These are phyloP conservation scores for Litchi chinensis DNA, from an alignment of 345 rosid genomes.

Conservation along the genomic window DNA sequence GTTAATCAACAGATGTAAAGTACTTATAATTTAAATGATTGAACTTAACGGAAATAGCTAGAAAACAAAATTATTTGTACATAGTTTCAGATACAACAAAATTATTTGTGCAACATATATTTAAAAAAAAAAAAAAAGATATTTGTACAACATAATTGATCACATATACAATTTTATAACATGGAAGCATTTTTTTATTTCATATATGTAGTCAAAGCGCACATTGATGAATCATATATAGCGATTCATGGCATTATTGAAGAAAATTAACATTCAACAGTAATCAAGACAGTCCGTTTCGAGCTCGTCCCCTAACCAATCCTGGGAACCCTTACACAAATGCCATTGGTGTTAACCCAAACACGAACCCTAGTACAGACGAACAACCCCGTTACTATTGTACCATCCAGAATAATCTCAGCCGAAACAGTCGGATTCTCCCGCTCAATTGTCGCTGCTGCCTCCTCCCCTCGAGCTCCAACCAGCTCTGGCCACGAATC, in stretches of 20 bases:
- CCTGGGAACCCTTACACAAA: background rate
- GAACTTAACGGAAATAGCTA: no score
- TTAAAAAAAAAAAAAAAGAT: no score
- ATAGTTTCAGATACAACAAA: no score
- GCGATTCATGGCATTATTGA: background rate
- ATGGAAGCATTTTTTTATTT: no score
- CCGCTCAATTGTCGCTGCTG: constrained; percentile 14
- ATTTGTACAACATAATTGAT: no score
- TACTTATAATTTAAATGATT: no score
- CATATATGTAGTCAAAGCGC: no score
- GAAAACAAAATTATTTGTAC: no score
- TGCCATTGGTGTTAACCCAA: constrained; percentile 21
- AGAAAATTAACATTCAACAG: background rate
- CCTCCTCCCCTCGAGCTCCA: constrained; percentile 17
- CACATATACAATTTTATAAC: no score
- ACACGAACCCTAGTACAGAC: constrained; percentile 29
- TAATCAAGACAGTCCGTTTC: background rate
- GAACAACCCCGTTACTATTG: background rate
- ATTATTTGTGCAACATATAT: no score
- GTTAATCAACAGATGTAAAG: no score
- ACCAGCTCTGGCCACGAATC: constrained; percentile 28
- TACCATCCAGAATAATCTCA: constrained; percentile 18
- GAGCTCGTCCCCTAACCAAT: constrained; percentile 20
- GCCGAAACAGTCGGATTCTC: constrained; percentile 27
- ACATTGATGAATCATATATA: background rate